Percentiles rank a stretch among this genome's conserved stretches.
phyloP scores from a whole-genome alignment of 2,329 filamentous ascomycete species.

The Penicillium sp. region DNA sequence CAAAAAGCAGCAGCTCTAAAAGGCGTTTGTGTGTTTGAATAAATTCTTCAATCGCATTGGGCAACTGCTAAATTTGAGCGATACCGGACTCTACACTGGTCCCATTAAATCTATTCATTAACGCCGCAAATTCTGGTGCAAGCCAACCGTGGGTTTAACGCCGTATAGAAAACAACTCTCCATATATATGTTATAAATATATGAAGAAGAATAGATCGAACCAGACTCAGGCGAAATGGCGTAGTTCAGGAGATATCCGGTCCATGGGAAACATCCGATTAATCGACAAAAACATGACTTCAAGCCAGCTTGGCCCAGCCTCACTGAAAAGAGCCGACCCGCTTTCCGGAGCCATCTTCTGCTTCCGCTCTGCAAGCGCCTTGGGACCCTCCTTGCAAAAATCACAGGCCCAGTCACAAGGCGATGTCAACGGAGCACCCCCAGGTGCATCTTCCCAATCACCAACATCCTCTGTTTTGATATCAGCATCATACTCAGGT shows the following conservation, averaged over 20 bases:
- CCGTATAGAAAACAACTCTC: neutral
- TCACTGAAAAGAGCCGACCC: constrained; percentile 19
- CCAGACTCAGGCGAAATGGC: neutral
- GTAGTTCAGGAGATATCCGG: constrained; percentile 22
- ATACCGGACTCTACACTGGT: neutral
- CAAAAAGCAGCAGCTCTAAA: neutral
- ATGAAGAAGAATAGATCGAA: neutral
- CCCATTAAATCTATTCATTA: neutral
- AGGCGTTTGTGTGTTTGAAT: neutral
- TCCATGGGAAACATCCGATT: constrained; percentile 21
- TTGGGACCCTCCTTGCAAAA: constrained; percentile 71
- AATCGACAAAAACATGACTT: neutral
- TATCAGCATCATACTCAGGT: constrained; percentile 1
- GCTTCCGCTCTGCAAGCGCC: constrained; percentile 62
- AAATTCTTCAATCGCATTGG: neutral
- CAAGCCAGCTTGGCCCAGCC: neutral
- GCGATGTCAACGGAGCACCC: constrained; percentile 19
- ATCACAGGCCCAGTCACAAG: constrained; percentile 77
- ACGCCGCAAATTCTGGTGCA: neutral
- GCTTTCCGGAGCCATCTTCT: constrained; percentile 34
- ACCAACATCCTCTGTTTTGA: constrained; percentile 36
- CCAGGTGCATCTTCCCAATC: neutral
- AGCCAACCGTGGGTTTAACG: neutral
- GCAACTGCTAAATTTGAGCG: neutral
- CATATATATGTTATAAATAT: neutral